Percentiles rank a stretch among this genome's conserved stretches.
Evolutionary conservation across 441 rosid genomes (phyloP).

Genomic region (Hypseocharis bilobata): DNA sequence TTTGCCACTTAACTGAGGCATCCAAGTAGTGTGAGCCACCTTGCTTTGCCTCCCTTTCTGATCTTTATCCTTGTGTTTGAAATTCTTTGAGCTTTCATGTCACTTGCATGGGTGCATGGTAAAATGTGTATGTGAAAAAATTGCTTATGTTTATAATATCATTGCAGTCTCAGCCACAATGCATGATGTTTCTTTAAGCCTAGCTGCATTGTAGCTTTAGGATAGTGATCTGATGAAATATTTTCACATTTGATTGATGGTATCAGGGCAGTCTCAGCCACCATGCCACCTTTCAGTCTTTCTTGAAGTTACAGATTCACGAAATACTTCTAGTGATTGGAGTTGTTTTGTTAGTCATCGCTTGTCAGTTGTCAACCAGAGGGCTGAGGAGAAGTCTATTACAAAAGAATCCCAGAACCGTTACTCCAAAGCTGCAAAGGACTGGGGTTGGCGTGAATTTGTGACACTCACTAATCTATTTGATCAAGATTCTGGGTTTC

Average conservation of each 20-base stretch:
- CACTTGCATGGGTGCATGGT: background rate
- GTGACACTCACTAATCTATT: constrained; percentile 94
- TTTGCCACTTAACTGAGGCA: background rate
- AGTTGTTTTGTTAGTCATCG: constrained; percentile 99
- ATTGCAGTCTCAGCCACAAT: background rate
- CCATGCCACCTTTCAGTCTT: constrained; percentile 99
- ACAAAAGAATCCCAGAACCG: constrained; percentile 97
- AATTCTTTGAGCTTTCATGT: background rate
- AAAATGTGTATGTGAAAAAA: background rate
- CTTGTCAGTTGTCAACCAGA: constrained; percentile 86
- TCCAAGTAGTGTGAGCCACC: background rate
- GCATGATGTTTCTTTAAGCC: background rate
- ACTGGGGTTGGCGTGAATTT: constrained; percentile 99
- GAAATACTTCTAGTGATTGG: constrained; percentile 85
- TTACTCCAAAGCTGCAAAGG: constrained; percentile 97
- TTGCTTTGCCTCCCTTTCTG: background rate
- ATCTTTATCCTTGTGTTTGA: background rate
- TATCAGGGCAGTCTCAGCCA: constrained; percentile 99
- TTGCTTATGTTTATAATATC: background rate
- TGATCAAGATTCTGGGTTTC: constrained; percentile 98
- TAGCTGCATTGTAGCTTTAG: constrained; percentile 9
- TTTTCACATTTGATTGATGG: constrained; percentile 40
- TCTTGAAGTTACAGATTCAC: constrained; percentile 96
- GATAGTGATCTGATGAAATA: constrained; percentile 35
- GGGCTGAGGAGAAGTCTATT: constrained; percentile 82